A percentile compares a stretch with the other conserved stretches of the same genome.
Conservation (phyloP, 2,329 filamentous ascomycete genomes). For the Cladosporium halotolerans region DNA sequence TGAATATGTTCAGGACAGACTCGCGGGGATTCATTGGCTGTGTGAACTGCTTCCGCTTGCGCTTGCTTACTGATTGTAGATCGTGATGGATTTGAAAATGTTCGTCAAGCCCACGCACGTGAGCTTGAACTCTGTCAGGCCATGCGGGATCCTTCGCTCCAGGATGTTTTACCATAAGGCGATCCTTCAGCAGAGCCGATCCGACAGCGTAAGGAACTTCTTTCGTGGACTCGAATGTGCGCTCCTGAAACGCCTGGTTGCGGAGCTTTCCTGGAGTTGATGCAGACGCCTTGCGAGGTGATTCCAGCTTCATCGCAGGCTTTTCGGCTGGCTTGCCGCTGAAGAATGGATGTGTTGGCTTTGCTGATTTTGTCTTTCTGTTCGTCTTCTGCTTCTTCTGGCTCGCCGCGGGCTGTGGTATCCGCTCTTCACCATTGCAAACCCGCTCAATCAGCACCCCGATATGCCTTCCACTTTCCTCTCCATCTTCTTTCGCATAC, state of each 20-base stretch:
- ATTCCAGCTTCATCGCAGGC: slow-evolving; percentile 22
- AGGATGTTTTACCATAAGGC: slow-evolving; percentile 50
- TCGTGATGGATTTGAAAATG: too few relatives aligned
- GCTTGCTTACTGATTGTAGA: slow-evolving; percentile 16
- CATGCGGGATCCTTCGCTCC: slow-evolving; percentile 64
- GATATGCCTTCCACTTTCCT: slow-evolving; percentile 39
- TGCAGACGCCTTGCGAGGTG: slow-evolving; percentile 32
- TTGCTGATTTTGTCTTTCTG: slow-evolving; percentile 22
- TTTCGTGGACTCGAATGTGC: slow-evolving; percentile 12
- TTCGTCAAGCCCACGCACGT: slow-evolving; percentile 49
- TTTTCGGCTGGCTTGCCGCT: slow-evolving; percentile 45
- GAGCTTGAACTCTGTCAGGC: slow-evolving; percentile 59
- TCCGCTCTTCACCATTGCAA: slow-evolving; percentile 37
- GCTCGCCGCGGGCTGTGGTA: slow-evolving; percentile 21
- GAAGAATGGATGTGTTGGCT: slow-evolving; percentile 63
- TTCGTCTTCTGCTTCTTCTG: slow-evolving; percentile 18
- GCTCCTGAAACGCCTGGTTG: slow-evolving; percentile 23
- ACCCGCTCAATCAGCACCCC: slow-evolving; percentile 61
- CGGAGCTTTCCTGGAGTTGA: slow-evolving; percentile 43
- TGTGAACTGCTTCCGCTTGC: slow-evolving; percentile 31
- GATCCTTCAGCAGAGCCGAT: slow-evolving; percentile 27
- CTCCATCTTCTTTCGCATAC: slow-evolving; percentile 50
- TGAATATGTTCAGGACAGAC: slow-evolving; percentile 20
- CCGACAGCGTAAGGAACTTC: slow-evolving; percentile 19
- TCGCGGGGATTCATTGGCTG: slow-evolving; percentile 20